phyloP scores from a whole-genome alignment of 2,329 filamentous ascomycete genomes.

The Pyricularia sp. region DNA sequence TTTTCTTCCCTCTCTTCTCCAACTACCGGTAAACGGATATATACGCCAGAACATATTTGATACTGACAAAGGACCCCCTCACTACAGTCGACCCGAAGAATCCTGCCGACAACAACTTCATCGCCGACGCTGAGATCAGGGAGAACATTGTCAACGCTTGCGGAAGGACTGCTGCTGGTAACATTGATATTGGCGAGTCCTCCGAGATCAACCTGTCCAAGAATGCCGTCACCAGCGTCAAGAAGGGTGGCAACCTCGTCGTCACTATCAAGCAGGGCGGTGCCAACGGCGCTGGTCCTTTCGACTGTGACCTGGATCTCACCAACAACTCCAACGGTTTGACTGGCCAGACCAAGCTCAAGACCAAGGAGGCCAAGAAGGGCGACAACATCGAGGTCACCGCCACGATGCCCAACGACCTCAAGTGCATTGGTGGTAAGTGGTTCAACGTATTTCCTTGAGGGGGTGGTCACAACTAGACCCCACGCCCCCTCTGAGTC shows the following conservation, averaged over 20 bases:
- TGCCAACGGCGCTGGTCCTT: constrained; percentile 43
- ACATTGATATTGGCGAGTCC: constrained; percentile 51
- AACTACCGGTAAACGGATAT: no score
- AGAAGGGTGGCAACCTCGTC: constrained; percentile 30
- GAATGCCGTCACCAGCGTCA: constrained; percentile 36
- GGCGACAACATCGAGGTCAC: constrained; percentile 43
- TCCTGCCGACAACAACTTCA: constrained; percentile 51
- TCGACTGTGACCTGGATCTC: constrained; percentile 41
- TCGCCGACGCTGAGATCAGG: constrained; percentile 42
- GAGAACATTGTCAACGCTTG: constrained; percentile 47
- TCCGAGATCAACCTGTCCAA: constrained; percentile 40
- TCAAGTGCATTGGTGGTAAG: constrained; percentile 40
- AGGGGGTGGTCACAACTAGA: no score
- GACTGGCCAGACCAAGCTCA: constrained; percentile 28
- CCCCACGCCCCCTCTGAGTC: no score
- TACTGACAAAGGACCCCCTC: constrained; percentile 10
- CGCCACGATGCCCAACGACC: constrained; percentile 37
- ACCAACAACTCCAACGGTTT: constrained; percentile 33
- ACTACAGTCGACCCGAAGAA: constrained; percentile 34
- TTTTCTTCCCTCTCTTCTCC: no score
- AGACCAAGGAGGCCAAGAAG: constrained; percentile 8
- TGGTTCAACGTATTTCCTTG: no score
- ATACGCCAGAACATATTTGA: not conserved
- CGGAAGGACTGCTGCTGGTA: constrained; percentile 51
- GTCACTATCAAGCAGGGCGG: constrained; percentile 43